phyloP scores from a whole-genome alignment of 352 stramenopile species.

The Pythium guiyangense region DNA sequence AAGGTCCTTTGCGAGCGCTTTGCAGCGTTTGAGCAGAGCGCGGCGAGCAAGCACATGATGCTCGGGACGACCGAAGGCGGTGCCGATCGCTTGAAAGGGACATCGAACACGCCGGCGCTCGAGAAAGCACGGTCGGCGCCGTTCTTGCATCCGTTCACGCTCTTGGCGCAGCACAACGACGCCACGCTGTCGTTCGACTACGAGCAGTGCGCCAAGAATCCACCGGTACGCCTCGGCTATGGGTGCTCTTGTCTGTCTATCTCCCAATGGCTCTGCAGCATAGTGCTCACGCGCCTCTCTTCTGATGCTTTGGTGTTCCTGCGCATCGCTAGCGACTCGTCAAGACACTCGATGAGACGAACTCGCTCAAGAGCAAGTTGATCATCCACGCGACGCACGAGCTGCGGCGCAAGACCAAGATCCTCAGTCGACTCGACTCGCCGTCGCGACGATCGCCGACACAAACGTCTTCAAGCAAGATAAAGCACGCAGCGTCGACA shows the following conservation, averaged over 20 bases:
- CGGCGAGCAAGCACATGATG: slow-evolving; percentile 6
- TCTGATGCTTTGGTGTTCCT: background rate
- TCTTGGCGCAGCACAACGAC: slow-evolving; percentile 34
- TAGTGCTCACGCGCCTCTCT: background rate
- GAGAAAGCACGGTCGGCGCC: slow-evolving; percentile 24
- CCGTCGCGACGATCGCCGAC: no score
- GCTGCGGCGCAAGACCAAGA: slow-evolving; percentile 27
- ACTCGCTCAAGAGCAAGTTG: slow-evolving; percentile 20
- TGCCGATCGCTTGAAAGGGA: background rate
- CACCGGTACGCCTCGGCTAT: slow-evolving; percentile 15
- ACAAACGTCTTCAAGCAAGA: background rate
- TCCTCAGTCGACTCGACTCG: slow-evolving; percentile 14
- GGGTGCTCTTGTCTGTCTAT: background rate
- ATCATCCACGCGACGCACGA: slow-evolving; percentile 30
- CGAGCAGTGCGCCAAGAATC: slow-evolving; percentile 24
- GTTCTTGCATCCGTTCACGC: slow-evolving; percentile 42
- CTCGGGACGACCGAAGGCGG: background rate
- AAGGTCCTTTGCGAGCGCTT: slow-evolving; percentile 36
- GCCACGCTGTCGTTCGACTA: slow-evolving; percentile 44
- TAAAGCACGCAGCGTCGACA: background rate
- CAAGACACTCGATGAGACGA: slow-evolving; percentile 17
- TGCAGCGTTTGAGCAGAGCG: slow-evolving; percentile 9
- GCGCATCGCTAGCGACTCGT: slow-evolving; percentile 2
- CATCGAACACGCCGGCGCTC: background rate
- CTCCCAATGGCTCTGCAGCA: no score